A percentile compares a stretch with the other conserved stretches of the same genome.
phyloP scores from a whole-genome alignment of 2,329 filamentous ascomycete species.

The Xylaria digitata region DNA sequence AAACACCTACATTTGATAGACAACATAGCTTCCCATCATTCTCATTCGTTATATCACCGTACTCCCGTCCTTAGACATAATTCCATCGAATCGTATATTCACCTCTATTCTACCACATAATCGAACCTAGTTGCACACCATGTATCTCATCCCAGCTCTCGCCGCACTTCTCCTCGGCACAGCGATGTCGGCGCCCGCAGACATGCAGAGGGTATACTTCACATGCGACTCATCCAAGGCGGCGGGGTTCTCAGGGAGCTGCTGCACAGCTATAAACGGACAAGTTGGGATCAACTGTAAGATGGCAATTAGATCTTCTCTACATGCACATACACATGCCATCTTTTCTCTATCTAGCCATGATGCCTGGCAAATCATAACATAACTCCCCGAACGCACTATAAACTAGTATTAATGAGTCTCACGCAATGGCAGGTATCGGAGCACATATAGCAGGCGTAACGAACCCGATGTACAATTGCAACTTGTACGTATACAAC shows the following conservation, averaged over 20 bases:
- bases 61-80: not conserved
- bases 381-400: not conserved
- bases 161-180: slow-evolving; percentile 34
- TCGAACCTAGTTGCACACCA: slow-evolving; percentile 18
- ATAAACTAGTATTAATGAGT: not conserved
- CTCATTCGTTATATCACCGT: not conserved
- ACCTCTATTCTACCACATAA: not conserved
- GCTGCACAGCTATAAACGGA: slow-evolving; percentile 45
- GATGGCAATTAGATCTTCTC: slow-evolving; percentile 6
- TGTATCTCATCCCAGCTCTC: slow-evolving; percentile 35
- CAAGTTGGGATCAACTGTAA: slow-evolving; percentile 47
- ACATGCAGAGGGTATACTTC: slow-evolving; percentile 35
- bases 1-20: not conserved
- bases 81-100: not conserved
- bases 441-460: slow-evolving; percentile 41
- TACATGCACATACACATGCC: not conserved
- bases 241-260: slow-evolving; percentile 42
- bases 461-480: slow-evolving; percentile 43
- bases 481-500: slow-evolving; percentile 46
- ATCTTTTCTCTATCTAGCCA: not conserved
- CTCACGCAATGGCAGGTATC: slow-evolving; percentile 37
- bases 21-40: not conserved
- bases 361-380: not conserved
- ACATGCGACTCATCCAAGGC: slow-evolving; percentile 40
- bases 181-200: slow-evolving; percentile 29